Evolutionary conservation across 495 filamentous ascomycete species (phyloP).

Genomic region (Collariella sp.): DNA sequence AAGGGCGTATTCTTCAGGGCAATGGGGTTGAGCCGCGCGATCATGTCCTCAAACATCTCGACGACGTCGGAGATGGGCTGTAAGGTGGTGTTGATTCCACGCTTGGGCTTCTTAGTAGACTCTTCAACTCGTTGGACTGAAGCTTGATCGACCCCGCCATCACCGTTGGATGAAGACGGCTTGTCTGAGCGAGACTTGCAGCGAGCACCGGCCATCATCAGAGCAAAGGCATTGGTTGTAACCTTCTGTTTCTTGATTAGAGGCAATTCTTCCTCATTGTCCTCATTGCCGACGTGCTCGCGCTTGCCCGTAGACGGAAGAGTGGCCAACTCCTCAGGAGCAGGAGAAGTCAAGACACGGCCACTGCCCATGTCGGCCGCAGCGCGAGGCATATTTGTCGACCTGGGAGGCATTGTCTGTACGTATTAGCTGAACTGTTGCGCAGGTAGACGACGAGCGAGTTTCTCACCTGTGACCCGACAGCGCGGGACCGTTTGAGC

Average conservation of each 20-base stretch:
- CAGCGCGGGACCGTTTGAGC: neutral
- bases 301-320: neutral
- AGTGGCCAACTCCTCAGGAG: neutral
- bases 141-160: neutral
- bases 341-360: neutral
- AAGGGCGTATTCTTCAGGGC: slow-evolving; percentile 3
- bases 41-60: slow-evolving; percentile 29
- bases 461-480: neutral
- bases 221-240: neutral
- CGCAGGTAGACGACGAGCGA: neutral
- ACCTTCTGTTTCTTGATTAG: neutral
- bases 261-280: neutral
- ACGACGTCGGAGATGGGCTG: slow-evolving; percentile 21
- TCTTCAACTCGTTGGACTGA: neutral
- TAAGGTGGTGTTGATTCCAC: slow-evolving; percentile 1
- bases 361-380: neutral
- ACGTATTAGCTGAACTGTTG: neutral
- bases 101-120: neutral
- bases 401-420: neutral
- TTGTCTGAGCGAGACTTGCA: neutral
- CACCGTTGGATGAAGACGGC: neutral
- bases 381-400: neutral
- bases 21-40: slow-evolving; percentile 2
- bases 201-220: neutral
- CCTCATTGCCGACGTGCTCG: neutral